A percentile compares a stretch with the other conserved stretches of the same genome.
phyloP scores from a whole-genome alignment of 2,329 filamentous ascomycete genomes.

The Karstenula rhodostoma region DNA sequence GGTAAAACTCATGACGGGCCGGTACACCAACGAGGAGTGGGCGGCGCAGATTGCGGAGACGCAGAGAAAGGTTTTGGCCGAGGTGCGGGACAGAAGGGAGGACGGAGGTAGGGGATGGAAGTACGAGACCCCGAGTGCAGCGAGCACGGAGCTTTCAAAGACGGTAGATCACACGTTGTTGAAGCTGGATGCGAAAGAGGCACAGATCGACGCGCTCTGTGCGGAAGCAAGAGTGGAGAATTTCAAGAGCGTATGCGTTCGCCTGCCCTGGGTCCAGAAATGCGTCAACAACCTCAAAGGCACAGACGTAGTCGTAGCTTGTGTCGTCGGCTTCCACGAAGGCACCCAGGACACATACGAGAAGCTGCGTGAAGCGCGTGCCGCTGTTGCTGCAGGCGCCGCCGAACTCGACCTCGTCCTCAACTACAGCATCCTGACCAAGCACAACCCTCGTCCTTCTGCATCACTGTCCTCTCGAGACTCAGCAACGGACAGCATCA shows the following conservation, averaged over 20 bases:
- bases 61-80: slow-evolving; percentile 37
- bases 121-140: slow-evolving; percentile 37
- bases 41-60: slow-evolving; percentile 51
- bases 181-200: slow-evolving; percentile 57
- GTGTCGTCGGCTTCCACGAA: slow-evolving; percentile 68
- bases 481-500: slow-evolving; percentile 45
- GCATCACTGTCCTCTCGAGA: slow-evolving; percentile 23
- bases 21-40: slow-evolving; percentile 58
- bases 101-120: slow-evolving; percentile 25
- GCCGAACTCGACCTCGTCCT: slow-evolving; percentile 67
- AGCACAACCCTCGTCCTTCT: slow-evolving; percentile 32
- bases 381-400: slow-evolving; percentile 60
- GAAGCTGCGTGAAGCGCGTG: slow-evolving; percentile 61
- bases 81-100: slow-evolving; percentile 37
- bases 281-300: slow-evolving; percentile 59
- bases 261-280: slow-evolving; percentile 60
- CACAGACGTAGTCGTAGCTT: slow-evolving; percentile 61
- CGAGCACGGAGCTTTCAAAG: slow-evolving; percentile 43
- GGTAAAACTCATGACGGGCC: slow-evolving; percentile 49
- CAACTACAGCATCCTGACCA: slow-evolving; percentile 59
- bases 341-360: slow-evolving; percentile 61
- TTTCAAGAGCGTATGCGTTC: slow-evolving; percentile 66
- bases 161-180: slow-evolving; percentile 60
- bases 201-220: slow-evolving; percentile 63
- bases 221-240: slow-evolving; percentile 59